Conservation (phyloP, 129 eudicot genomes). For the Scalesia atractyloides region DNA sequence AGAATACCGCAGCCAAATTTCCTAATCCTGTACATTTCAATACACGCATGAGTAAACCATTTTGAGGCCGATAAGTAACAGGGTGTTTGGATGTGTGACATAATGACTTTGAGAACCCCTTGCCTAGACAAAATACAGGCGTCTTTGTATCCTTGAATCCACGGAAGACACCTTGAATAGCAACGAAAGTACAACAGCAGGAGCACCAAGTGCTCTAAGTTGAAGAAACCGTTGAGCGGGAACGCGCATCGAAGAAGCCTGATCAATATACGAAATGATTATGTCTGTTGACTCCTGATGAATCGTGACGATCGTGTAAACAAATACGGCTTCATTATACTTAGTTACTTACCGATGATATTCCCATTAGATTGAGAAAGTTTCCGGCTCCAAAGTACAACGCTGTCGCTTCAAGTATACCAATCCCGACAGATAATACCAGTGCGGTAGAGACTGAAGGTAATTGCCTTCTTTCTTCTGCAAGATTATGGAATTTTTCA, state of each 20-base stretch:
- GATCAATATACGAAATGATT: constrained; percentile 5
- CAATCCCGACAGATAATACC: constrained; percentile 56
- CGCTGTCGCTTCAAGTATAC: constrained; percentile 57
- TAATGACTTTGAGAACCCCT: constrained; percentile 14
- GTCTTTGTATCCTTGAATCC: constrained; percentile 75
- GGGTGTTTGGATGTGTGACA: background rate
- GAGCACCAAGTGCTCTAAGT: constrained; percentile 72
- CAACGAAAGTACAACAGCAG: constrained; percentile 69
- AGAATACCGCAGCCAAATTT: constrained; percentile 65
- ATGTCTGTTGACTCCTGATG: background rate
- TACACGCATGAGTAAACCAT: constrained; percentile 15
- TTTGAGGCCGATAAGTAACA: background rate
- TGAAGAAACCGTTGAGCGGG: constrained; percentile 66
- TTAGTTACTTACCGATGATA: constrained; percentile 49
- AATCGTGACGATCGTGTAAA: constrained; percentile 11
- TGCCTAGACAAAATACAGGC: constrained; percentile 63
- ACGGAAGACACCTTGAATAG: constrained; percentile 68
- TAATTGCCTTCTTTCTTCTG: constrained; percentile 56
- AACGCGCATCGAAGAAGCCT: constrained; percentile 64
- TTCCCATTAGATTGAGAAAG: constrained; percentile 65
- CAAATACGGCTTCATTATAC: background rate
- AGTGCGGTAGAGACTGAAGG: constrained; percentile 68
- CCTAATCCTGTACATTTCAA: constrained; percentile 52
- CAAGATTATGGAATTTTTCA: constrained; percentile 14
- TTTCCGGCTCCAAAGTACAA: constrained; percentile 60